Percentiles rank a stretch among this genome's conserved stretches.
phyloP scores from a whole-genome alignment of 176 grass and related monocot species.

The Aegilops bicornis region DNA sequence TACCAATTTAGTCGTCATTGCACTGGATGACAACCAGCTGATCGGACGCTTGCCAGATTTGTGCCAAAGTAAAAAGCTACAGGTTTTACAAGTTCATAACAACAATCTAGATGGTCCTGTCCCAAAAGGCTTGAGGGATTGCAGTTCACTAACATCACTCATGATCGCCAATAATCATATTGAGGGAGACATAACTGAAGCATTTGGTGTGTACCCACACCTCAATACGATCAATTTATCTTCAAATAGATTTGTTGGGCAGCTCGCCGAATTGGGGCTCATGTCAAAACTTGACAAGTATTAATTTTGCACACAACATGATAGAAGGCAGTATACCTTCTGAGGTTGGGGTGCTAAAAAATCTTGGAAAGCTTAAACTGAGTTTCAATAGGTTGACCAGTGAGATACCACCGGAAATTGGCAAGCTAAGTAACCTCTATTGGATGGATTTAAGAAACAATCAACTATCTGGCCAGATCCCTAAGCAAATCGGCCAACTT shows the following conservation, averaged over 20 bases:
- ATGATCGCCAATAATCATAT: conserved; percentile 28
- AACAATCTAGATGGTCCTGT: conserved; percentile 34
- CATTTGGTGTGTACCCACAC: conserved; percentile 27
- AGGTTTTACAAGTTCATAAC: not conserved
- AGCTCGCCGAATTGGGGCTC: not conserved
- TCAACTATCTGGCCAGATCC: conserved; percentile 4
- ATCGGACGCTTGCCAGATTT: not conserved
- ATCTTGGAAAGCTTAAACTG: not conserved
- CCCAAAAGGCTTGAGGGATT: conserved; percentile 25
- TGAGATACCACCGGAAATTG: conserved; percentile 8
- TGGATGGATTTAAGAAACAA: not conserved
- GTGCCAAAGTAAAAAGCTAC: not conserved
- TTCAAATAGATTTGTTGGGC: not conserved
- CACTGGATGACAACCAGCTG: not conserved
- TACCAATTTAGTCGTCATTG: not conserved
- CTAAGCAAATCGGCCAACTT: not conserved
- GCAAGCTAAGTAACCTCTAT: not conserved
- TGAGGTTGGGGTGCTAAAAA: not conserved
- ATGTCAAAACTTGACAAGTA: not conserved
- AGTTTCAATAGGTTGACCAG: not conserved
- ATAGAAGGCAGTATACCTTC: conserved; percentile 13
- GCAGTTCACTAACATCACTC: not conserved
- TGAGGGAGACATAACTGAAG: conserved; percentile 20
- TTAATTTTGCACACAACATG: not conserved
- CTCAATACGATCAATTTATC: not conserved